These are phyloP conservation scores for Fraxinus angustifolia DNA, from an alignment of 305 asterid species.

Conservation along the genomic window DNA sequence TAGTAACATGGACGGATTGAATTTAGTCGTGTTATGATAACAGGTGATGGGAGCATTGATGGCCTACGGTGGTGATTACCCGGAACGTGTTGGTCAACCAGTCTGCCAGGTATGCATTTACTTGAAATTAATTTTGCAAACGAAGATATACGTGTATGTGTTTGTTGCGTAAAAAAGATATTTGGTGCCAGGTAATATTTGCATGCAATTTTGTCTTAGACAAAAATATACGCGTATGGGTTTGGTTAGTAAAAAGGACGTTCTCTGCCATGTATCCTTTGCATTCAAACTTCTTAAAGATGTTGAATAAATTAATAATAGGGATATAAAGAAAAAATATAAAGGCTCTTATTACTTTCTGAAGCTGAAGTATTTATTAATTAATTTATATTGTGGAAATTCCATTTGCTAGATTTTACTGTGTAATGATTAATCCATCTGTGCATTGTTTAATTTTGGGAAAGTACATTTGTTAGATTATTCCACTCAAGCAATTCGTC, in stretches of 20 bases:
- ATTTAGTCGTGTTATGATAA: constrained; percentile 8
- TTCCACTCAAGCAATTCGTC: constrained; percentile 13
- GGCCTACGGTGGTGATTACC: constrained; percentile 62
- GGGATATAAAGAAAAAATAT: constrained; percentile 6
- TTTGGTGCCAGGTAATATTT: neutral
- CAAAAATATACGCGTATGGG: neutral
- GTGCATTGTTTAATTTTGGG: neutral
- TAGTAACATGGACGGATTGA: constrained; percentile 15
- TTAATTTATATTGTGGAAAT: constrained; percentile 8
- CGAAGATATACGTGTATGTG: neutral
- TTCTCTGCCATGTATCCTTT: neutral
- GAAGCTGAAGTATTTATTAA: constrained; percentile 8
- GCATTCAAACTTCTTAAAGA: neutral
- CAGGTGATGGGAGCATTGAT: constrained; percentile 74
- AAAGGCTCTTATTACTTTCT: constrained; percentile 1
- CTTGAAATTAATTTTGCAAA: neutral
- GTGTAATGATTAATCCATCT: neutral
- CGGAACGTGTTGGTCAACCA: constrained; percentile 82
- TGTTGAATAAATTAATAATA: neutral
- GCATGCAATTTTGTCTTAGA: neutral
- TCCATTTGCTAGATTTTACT: neutral
- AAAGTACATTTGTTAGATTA: constrained; percentile 15
- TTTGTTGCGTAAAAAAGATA: neutral
- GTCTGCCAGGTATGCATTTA: constrained; percentile 73
- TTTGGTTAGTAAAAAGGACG: neutral